These are phyloP conservation scores for Hanseniaspora meyeri DNA, from an alignment of 805 yeast species.

Conservation along the genomic window DNA sequence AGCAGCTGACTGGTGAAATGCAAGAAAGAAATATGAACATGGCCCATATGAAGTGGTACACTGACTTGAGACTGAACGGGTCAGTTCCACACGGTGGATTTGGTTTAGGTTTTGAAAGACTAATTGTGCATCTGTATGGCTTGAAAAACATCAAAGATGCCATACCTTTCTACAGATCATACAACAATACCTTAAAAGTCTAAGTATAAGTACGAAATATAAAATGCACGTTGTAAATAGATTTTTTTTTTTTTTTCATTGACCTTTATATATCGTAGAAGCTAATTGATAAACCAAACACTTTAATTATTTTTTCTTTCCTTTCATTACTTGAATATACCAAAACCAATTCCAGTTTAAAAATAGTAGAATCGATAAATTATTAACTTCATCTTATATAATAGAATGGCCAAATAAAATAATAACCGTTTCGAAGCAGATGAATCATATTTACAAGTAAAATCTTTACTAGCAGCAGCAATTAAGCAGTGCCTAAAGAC, in stretches of 20 bases:
- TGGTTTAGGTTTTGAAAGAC: constrained; percentile 87
- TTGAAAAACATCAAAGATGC: constrained; percentile 71
- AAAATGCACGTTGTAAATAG: background rate
- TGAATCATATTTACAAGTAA: constrained; percentile 3
- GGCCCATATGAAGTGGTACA: constrained; percentile 59
- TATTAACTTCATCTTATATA: background rate
- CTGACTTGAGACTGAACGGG: constrained; percentile 61
- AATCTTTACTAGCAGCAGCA: background rate
- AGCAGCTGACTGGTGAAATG: constrained; percentile 39
- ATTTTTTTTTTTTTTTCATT: too few species aligned
- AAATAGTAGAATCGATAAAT: background rate
- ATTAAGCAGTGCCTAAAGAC: too few species aligned
- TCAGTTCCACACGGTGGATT: constrained; percentile 92
- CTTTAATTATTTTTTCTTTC: background rate
- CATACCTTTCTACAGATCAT: constrained; percentile 74
- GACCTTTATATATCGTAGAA: background rate
- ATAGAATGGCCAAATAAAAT: background rate
- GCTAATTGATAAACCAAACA: background rate
- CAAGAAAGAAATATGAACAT: constrained; percentile 44
- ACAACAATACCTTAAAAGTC: constrained; percentile 31
- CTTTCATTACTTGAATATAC: background rate
- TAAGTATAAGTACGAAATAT: background rate
- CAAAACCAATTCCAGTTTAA: background rate
- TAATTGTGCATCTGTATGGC: constrained; percentile 56
- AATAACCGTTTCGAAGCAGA: background rate